A percentile compares a stretch with the other conserved stretches of the same genome.
phyloP scores from a whole-genome alignment of 2,329 filamentous ascomycete genomes.

The Ophiocordyceps unilateralis region DNA sequence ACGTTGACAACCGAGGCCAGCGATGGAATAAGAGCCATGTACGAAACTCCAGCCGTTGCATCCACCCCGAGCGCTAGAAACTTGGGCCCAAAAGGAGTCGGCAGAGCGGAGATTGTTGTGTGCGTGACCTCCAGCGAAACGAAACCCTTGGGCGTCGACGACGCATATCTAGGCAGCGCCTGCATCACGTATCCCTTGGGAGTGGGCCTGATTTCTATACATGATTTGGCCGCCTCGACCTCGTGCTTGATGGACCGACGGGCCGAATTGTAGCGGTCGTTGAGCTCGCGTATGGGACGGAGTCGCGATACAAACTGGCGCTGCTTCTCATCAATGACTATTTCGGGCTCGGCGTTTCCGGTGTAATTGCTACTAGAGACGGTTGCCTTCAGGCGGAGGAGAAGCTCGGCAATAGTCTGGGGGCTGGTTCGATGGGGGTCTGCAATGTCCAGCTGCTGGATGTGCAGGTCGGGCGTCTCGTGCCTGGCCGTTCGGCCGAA shows the following conservation, averaged over 20 bases:
- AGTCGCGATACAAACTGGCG: background rate
- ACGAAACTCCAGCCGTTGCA: background rate
- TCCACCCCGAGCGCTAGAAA: background rate
- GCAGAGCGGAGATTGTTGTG: background rate
- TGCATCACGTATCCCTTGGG: background rate
- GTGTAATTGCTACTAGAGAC: background rate
- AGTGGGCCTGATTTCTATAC: background rate
- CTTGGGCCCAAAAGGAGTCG: background rate
- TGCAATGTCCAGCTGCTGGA: background rate
- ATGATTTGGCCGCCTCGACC: background rate
- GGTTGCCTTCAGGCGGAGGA: background rate
- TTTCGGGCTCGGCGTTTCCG: background rate
- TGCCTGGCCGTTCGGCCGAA: background rate
- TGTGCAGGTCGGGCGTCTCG: background rate
- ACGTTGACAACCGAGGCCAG: background rate
- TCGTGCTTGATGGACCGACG: background rate
- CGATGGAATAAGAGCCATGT: background rate
- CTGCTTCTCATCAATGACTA: background rate
- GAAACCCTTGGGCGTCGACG: background rate
- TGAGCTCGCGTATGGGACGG: background rate
- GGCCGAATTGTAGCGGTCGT: background rate
- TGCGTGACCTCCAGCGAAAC: background rate
- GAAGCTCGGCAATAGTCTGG: background rate
- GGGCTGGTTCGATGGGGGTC: background rate
- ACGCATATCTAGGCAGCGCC: background rate